phyloP scores from a whole-genome alignment of 352 stramenopile species.

The Achlya hypogyna region DNA sequence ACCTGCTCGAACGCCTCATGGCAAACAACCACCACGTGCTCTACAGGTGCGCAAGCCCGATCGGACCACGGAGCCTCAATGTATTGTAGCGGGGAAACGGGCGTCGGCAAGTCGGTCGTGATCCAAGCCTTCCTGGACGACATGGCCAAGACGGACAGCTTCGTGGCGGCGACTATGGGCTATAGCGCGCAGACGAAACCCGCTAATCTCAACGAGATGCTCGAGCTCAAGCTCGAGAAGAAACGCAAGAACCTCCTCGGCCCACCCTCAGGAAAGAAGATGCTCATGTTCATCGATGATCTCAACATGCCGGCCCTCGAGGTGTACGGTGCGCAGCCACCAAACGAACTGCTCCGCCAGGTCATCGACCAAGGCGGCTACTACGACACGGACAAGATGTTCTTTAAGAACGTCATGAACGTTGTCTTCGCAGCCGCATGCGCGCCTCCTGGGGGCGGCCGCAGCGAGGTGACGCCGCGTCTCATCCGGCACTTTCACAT shows the following conservation, averaged over 20 bases:
- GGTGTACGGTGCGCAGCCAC: constrained; percentile 88
- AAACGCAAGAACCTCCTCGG: constrained; percentile 78
- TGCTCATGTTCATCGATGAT: constrained; percentile 88
- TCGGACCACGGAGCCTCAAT: not conserved
- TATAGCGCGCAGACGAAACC: constrained; percentile 87
- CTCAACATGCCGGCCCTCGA: constrained; percentile 91
- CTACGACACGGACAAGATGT: constrained; percentile 91
- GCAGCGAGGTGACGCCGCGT: constrained; percentile 78
- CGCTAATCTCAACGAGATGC: constrained; percentile 72
- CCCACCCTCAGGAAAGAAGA: constrained; percentile 59
- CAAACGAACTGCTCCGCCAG: constrained; percentile 87
- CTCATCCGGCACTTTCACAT: constrained; percentile 87
- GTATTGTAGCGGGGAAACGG: constrained; percentile 63
- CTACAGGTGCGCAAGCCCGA: constrained; percentile 38
- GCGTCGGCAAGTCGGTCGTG: constrained; percentile 90
- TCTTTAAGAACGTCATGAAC: constrained; percentile 88
- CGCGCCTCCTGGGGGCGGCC: constrained; percentile 76
- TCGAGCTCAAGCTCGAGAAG: constrained; percentile 76
- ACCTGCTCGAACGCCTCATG: constrained; percentile 84
- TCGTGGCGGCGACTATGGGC: constrained; percentile 78
- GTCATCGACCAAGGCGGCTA: constrained; percentile 85
- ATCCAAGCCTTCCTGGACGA: constrained; percentile 86
- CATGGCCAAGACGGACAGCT: constrained; percentile 74
- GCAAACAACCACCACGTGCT: constrained; percentile 76
- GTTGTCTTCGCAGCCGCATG: constrained; percentile 77